Evolutionary conservation across 331 rosid genomes (phyloP), one percentile per base, ranked within the genome.

Genomic region (Quercus lobata): DNA sequence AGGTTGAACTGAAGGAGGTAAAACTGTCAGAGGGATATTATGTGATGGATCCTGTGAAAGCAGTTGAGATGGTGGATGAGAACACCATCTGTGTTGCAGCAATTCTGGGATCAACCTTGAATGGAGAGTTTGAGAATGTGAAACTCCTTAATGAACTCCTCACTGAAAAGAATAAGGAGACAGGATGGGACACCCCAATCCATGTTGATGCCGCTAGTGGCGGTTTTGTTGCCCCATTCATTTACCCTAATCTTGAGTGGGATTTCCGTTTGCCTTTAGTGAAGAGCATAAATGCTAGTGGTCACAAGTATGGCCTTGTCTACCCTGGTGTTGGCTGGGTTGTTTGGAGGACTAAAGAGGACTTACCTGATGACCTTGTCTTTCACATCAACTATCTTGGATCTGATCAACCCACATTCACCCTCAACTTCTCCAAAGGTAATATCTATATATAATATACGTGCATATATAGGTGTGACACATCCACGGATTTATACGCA

Each of bases 361-460:
- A 94, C 86, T 89, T 94, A 87, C 97, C 98, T 0, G 98, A 92
- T 0, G 98, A 94, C 25, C 98, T 94, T 77, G 75, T 94, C 54
- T 94, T 94, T 71, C 97, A 94, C 69, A 94, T 94, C 71, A 94
- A 94, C 84, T 94, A 94, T 85, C 98, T 94, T 81, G 98, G 98
- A 78, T 86, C 97, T 24, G 97, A 94, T 87, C 98, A 94, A 63
- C 98, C 98, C 24, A 94, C 98, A 73, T 94, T 94, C 88, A 94
- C 98, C 57, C 97, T 94, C 84, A 94, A 94, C 89, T 94, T 94
- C 85, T 94, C 98, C 19, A 94, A 94, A 91, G 98, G 98, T 94
- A 88, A 35, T 52, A 15, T 29, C 53, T 14, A 7, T 57, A 8
- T 41, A 41, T 0, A 41, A 41, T 41, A 8, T 70, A 17, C 41